Evolutionary conservation across 2,329 filamentous ascomycete species (phyloP).

Genomic region (Celoporthe dispersa): DNA sequence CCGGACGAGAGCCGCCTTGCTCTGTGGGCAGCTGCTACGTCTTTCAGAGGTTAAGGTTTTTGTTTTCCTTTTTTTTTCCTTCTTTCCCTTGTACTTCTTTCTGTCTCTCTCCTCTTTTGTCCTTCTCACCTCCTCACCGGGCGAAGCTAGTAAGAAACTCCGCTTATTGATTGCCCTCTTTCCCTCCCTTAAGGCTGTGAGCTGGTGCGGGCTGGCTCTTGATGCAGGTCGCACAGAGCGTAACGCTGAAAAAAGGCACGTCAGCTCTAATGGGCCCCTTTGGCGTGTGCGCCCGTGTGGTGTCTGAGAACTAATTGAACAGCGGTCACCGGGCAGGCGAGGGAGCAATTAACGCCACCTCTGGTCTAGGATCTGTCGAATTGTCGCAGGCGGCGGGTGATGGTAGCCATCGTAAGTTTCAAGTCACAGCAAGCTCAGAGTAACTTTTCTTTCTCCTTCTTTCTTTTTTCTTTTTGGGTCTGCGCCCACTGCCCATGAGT

Average conservation of each 20-base stretch:
- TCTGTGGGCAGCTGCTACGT: background rate
- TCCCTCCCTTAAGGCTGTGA: background rate
- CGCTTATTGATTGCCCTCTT: background rate
- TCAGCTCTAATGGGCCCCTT: background rate
- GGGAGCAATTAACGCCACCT: background rate
- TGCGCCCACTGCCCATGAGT: background rate
- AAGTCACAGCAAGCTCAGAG: background rate
- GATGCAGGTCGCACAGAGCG: background rate
- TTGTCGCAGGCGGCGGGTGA: background rate
- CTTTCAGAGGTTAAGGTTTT: background rate
- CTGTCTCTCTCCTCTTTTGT: background rate
- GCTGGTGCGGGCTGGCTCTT: background rate
- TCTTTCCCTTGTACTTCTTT: no score
- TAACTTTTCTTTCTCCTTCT: background rate
- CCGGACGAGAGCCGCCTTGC: background rate
- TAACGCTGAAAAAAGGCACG: constrained; percentile 9
- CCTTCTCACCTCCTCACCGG: background rate
- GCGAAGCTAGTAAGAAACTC: background rate
- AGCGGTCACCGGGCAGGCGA: background rate
- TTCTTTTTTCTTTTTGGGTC: no score
- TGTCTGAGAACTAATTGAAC: background rate
- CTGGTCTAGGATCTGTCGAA: background rate
- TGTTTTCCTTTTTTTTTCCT: background rate
- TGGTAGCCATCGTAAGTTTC: background rate
- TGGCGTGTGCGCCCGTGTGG: background rate